Percentiles rank a stretch among this genome's conserved stretches.
phyloP scores from a whole-genome alignment of 2,329 filamentous ascomycete genomes.

The Colletotrichum sp. region DNA sequence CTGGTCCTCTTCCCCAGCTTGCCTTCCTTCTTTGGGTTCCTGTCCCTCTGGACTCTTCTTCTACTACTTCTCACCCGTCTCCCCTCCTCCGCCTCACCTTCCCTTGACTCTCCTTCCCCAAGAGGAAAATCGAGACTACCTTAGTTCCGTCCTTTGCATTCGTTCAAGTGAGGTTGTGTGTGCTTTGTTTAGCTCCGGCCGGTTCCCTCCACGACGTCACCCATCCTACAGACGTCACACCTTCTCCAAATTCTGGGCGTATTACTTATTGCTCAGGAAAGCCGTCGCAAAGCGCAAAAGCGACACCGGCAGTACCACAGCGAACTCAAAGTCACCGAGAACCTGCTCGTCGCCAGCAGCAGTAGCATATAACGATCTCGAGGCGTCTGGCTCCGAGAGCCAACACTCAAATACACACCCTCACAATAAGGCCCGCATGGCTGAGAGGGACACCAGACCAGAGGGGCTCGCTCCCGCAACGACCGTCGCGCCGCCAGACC shows the following conservation, averaged over 20 bases:
- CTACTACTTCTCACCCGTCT: background rate
- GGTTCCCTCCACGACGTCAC: constrained; percentile 5
- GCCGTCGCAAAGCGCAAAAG: constrained; percentile 8
- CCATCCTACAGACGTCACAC: constrained; percentile 13
- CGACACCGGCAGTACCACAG: background rate
- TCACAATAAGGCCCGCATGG: background rate
- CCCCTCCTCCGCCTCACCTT: background rate
- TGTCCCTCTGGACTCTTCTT: background rate
- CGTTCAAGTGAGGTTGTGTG: background rate
- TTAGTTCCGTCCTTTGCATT: background rate
- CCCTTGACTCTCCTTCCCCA: background rate
- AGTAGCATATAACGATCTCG: background rate
- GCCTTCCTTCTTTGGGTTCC: background rate
- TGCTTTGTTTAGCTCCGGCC: background rate
- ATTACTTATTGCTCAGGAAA: background rate
- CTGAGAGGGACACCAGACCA: constrained; percentile 13
- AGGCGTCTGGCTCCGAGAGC: background rate
- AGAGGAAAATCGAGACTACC: background rate
- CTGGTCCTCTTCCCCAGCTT: background rate
- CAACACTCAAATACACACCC: background rate
- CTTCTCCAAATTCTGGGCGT: background rate
- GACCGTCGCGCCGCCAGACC: constrained; percentile 1
- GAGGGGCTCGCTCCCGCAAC: constrained; percentile 13
- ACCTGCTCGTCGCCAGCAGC: background rate
- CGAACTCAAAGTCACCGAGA: background rate